Percentiles rank a stretch among this genome's conserved stretches.
Evolutionary conservation across 129 eudicot genomes (phyloP).

Genomic region (Deinandra increscens): DNA sequence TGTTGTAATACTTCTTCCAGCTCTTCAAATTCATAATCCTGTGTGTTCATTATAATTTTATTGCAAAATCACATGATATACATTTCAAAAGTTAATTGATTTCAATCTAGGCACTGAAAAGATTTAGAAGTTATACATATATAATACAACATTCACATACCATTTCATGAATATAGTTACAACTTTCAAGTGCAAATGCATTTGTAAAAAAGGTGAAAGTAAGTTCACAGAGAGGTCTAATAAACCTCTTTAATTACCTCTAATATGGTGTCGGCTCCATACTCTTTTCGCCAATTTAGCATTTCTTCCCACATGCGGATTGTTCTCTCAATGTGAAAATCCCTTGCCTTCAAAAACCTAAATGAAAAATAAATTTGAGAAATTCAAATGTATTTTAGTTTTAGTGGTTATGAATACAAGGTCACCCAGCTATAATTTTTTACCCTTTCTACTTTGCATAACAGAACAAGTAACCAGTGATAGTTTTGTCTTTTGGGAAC

Average conservation of each 20-base stretch:
- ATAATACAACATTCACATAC: neutral
- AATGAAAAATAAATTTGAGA: neutral
- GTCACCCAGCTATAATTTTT: neutral
- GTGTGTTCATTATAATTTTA: neutral
- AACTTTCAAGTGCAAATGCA: constrained; percentile 2
- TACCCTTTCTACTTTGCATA: neutral
- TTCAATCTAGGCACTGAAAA: neutral
- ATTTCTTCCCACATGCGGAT: constrained; percentile 94
- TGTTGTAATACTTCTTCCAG: constrained; percentile 81
- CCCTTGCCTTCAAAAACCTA: constrained; percentile 93
- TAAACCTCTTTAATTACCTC: constrained; percentile 49
- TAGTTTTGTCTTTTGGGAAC: neutral
- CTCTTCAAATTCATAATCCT: constrained; percentile 85
- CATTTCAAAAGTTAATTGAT: neutral
- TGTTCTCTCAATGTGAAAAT: constrained; percentile 67
- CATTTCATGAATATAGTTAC: neutral
- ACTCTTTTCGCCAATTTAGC: constrained; percentile 93
- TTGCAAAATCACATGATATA: constrained; percentile 1
- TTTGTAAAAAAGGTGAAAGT: neutral
- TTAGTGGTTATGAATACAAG: neutral
- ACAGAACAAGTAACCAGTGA: neutral
- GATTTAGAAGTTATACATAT: neutral
- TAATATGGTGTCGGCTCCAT: constrained; percentile 79
- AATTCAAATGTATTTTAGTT: neutral
- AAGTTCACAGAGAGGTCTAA: neutral